These are phyloP conservation scores for Penicillium sclerotiorum DNA, from an alignment of 2,329 filamentous ascomycete species.

Conservation along the genomic window DNA sequence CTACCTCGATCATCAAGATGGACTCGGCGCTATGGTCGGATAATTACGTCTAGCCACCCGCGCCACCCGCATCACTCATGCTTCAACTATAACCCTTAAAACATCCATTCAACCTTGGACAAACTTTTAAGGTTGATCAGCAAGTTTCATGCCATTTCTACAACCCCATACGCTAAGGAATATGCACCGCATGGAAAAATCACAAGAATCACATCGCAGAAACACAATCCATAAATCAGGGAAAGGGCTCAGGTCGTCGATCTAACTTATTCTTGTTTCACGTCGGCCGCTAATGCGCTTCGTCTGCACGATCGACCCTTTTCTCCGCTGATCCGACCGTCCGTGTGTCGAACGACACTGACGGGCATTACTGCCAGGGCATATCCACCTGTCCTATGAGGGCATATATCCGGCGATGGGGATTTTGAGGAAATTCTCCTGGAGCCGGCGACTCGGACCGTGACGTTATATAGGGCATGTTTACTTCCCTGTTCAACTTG, in stretches of 20 bases:
- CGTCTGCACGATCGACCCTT: slow-evolving; percentile 1
- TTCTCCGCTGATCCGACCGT: slow-evolving; percentile 14
- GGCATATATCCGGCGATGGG: neutral
- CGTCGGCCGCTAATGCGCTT: neutral
- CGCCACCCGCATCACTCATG: no score
- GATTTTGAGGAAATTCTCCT: no score
- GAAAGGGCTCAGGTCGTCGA: neutral
- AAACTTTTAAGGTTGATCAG: no score
- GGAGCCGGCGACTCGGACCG: neutral
- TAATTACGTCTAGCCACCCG: no score
- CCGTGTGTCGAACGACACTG: slow-evolving; percentile 2
- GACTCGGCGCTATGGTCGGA: no score
- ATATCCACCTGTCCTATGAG: neutral
- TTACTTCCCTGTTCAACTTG: neutral
- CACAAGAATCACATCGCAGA: slow-evolving; percentile 4
- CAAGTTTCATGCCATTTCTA: no score
- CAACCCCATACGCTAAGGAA: neutral
- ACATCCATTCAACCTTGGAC: no score
- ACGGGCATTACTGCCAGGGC: neutral
- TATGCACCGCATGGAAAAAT: neutral
- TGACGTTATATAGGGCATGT: neutral
- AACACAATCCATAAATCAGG: slow-evolving; percentile 24
- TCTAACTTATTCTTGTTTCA: slow-evolving; percentile 12
- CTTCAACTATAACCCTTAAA: no score
- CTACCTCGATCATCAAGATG: no score